phyloP scores from a whole-genome alignment of 2,329 filamentous ascomycete species.

The Zymoseptoria ardabiliae region DNA sequence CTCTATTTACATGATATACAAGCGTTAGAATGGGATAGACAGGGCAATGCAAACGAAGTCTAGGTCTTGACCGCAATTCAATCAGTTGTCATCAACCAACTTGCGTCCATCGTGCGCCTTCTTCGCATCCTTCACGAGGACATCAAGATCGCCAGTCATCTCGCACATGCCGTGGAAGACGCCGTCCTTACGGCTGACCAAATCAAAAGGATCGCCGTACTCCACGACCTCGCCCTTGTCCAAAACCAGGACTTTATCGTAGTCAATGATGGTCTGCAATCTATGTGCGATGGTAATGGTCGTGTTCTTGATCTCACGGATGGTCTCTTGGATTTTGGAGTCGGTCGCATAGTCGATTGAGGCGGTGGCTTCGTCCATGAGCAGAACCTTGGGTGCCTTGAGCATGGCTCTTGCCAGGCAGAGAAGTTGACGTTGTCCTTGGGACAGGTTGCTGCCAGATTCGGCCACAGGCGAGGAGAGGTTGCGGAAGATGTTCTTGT shows the following conservation, averaged over 20 bases:
- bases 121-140: slow-evolving; percentile 49
- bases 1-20: slow-evolving; percentile 1
- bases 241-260: slow-evolving; percentile 92
- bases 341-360: slow-evolving; percentile 97
- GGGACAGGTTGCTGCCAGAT: slow-evolving; percentile 88
- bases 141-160: slow-evolving; percentile 57
- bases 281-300: slow-evolving; percentile 96
- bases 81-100: slow-evolving; percentile 31
- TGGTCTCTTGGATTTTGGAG: slow-evolving; percentile 90
- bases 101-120: slow-evolving; percentile 39
- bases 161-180: slow-evolving; percentile 62
- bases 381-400: slow-evolving; percentile 83
- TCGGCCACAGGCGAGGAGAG: slow-evolving; percentile 77
- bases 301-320: slow-evolving; percentile 83
- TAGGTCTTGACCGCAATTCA: not conserved
- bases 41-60: not conserved
- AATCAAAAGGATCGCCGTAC: slow-evolving; percentile 79
- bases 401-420: slow-evolving; percentile 90
- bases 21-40: not conserved
- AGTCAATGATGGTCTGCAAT: slow-evolving; percentile 93
- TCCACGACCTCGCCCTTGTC: slow-evolving; percentile 84
- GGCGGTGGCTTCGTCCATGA: slow-evolving; percentile 98
- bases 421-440: slow-evolving; percentile 89
- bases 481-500: slow-evolving; percentile 93
- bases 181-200: slow-evolving; percentile 65